Percentiles rank a stretch among this genome's conserved stretches.
Evolutionary conservation across 768 basidiomycete species (phyloP).

Genomic region (Agaricus subrufescens): DNA sequence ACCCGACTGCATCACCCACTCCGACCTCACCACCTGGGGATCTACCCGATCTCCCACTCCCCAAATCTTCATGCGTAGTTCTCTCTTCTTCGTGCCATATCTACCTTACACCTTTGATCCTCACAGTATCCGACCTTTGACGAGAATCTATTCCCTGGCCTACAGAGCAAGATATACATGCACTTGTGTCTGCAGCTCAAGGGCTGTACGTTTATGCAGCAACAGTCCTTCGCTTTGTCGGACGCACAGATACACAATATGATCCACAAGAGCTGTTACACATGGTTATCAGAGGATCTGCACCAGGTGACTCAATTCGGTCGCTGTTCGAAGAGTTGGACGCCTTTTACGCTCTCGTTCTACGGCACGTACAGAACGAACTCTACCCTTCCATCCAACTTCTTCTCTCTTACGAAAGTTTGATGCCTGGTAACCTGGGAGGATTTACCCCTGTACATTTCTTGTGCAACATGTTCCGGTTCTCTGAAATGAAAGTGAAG

Average conservation of each 20-base stretch:
- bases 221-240: background rate
- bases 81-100: too few relatives aligned
- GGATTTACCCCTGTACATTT: background rate
- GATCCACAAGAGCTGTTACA: conserved; percentile 1
- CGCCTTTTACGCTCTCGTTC: background rate
- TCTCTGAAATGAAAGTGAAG: background rate
- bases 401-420: background rate
- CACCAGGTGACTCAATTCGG: background rate
- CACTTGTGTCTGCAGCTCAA: too few relatives aligned
- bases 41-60: too few relatives aligned
- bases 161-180: too few relatives aligned
- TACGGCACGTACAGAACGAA: background rate
- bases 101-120: too few relatives aligned
- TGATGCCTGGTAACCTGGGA: background rate
- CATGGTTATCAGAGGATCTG: conserved; percentile 14
- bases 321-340: background rate
- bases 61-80: too few relatives aligned
- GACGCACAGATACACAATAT: conserved; percentile 5
- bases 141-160: too few relatives aligned
- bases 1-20: too few relatives aligned
- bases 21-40: too few relatives aligned
- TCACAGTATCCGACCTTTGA: too few relatives aligned
- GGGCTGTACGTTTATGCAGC: too few relatives aligned
- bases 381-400: background rate
- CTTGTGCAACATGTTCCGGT: background rate